A percentile compares a stretch with the other conserved stretches of the same genome.
Evolutionary conservation across 306 rosid species (phyloP).

Genomic region (Macrotyloma uniflorum): DNA sequence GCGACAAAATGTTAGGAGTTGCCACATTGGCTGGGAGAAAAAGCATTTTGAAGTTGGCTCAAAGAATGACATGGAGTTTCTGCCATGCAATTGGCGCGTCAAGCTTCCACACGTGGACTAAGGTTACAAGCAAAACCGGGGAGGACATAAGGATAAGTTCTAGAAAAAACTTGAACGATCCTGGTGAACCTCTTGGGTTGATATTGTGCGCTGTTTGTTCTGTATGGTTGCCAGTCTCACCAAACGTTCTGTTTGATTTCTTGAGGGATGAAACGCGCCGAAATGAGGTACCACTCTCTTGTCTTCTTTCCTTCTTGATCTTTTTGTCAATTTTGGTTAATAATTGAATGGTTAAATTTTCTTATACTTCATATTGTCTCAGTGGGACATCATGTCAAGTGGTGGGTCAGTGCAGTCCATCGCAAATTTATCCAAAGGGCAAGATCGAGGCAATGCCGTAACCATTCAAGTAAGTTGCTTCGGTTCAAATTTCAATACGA

Average conservation of each 20-base stretch:
- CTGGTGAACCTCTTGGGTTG: slow-evolving; percentile 88
- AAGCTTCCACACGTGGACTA: slow-evolving; percentile 84
- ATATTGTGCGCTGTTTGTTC: slow-evolving; percentile 94
- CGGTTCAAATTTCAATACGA: neutral
- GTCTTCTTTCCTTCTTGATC: neutral
- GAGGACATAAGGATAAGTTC: slow-evolving; percentile 88
- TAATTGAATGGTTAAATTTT: neutral
- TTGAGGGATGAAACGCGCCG: slow-evolving; percentile 79
- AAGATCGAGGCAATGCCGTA: slow-evolving; percentile 95
- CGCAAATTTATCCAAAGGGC: slow-evolving; percentile 91
- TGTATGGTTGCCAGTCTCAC: slow-evolving; percentile 84
- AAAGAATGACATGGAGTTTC: slow-evolving; percentile 84
- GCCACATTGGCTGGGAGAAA: slow-evolving; percentile 94
- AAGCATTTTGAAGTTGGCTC: slow-evolving; percentile 88
- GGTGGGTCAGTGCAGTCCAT: slow-evolving; percentile 75
- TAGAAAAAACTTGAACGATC: slow-evolving; percentile 92
- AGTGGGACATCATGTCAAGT: slow-evolving; percentile 92
- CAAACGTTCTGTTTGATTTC: slow-evolving; percentile 67
- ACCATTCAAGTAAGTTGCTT: slow-evolving; percentile 71
- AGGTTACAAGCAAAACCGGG: slow-evolving; percentile 77
- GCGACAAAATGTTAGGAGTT: slow-evolving; percentile 59
- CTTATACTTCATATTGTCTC: slow-evolving; percentile 22
- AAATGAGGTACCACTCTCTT: slow-evolving; percentile 57
- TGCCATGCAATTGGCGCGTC: slow-evolving; percentile 89
- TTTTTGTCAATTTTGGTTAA: neutral